phyloP scores from a whole-genome alignment of 805 yeast species.

The Sugiyamaella floridensis region DNA sequence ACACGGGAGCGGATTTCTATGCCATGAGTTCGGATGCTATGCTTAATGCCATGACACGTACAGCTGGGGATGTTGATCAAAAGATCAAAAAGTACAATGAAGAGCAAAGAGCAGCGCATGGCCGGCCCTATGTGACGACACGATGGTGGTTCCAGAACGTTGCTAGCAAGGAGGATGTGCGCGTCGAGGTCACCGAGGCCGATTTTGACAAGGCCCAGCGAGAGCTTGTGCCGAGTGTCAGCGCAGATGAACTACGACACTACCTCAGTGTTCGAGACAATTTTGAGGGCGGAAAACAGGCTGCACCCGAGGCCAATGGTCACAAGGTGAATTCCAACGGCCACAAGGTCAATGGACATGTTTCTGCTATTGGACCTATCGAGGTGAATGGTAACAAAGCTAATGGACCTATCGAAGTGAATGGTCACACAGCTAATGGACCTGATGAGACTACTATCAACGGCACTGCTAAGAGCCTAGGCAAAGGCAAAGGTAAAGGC shows the following conservation, averaged over 20 bases:
- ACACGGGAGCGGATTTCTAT: constrained; percentile 96
- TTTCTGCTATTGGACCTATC: background rate
- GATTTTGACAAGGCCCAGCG: constrained; percentile 75
- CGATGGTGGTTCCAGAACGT: constrained; percentile 88
- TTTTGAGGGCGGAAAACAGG: constrained; percentile 63
- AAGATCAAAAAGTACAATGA: constrained; percentile 51
- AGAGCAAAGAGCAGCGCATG: constrained; percentile 26
- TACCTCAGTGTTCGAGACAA: constrained; percentile 70
- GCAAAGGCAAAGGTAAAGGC: background rate
- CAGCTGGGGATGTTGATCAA: constrained; percentile 66
- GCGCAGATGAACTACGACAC: constrained; percentile 78
- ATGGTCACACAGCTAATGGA: background rate
- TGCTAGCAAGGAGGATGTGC: constrained; percentile 59
- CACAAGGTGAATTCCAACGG: background rate
- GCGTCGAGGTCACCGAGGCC: constrained; percentile 57
- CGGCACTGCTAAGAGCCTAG: background rate
- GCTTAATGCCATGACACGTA: constrained; percentile 92
- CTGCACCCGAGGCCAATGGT: constrained; percentile 2
- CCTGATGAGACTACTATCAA: background rate
- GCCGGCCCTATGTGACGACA: constrained; percentile 42
- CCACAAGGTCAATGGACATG: background rate
- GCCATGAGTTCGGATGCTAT: constrained; percentile 94
- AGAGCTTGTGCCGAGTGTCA: constrained; percentile 76
- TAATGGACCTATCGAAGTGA: background rate
- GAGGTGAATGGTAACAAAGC: background rate